phyloP scores from a whole-genome alignment of 805 yeast species.

The Candida vartiovaarae region DNA sequence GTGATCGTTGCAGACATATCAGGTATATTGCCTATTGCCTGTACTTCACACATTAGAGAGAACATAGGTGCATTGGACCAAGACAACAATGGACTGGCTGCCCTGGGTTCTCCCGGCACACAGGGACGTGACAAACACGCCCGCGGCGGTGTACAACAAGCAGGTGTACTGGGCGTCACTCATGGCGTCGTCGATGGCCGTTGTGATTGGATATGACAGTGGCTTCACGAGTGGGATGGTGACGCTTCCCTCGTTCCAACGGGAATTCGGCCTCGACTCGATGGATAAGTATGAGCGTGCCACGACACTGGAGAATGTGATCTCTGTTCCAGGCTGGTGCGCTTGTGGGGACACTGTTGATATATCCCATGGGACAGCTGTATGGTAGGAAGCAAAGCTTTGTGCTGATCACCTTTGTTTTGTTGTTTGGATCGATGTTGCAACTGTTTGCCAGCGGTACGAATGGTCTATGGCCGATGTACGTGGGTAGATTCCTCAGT shows the following conservation, averaged over 20 bases:
- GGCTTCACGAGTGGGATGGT: slow-evolving; percentile 16
- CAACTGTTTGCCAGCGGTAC: slow-evolving; percentile 27
- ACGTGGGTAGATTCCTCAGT: slow-evolving; percentile 42
- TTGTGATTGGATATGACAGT: slow-evolving; percentile 24
- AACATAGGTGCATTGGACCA: no score
- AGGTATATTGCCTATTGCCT: no score
- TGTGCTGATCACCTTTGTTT: slow-evolving; percentile 5
- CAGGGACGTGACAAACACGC: slow-evolving; percentile 2
- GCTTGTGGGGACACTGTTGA: slow-evolving; percentile 13
- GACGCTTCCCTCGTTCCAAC: slow-evolving; percentile 5
- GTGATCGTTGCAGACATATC: no score
- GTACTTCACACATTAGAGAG: no score
- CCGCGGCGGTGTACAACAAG: slow-evolving; percentile 10
- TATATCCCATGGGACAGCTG: slow-evolving; percentile 12
- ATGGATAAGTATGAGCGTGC: slow-evolving; percentile 3
- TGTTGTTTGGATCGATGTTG: slow-evolving; percentile 33
- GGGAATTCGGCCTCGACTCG: slow-evolving; percentile 11
- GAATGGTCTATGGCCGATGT: slow-evolving; percentile 36
- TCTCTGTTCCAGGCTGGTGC: slow-evolving; percentile 18
- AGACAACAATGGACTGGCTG: not conserved
- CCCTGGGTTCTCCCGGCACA: not conserved
- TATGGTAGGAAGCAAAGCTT: slow-evolving; percentile 10
- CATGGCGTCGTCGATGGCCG: slow-evolving; percentile 26
- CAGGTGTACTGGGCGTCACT: slow-evolving; percentile 24
- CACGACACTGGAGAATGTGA: slow-evolving; percentile 5